Evolutionary conservation across 2,329 filamentous ascomycete species (phyloP).

Genomic region (Ophiocordyceps australis): DNA sequence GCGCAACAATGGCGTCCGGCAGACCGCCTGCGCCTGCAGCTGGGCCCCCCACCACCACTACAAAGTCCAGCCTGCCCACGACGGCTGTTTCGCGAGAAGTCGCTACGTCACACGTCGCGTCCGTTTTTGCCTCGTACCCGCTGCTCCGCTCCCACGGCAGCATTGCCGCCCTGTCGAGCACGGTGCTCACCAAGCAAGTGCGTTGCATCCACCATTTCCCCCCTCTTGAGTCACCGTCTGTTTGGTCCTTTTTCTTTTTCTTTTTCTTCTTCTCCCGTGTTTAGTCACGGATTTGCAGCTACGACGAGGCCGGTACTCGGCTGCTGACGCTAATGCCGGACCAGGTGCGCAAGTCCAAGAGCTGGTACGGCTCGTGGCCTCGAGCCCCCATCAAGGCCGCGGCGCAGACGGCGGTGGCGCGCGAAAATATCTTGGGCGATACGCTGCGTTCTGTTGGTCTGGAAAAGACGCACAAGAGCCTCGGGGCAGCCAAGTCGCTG

Average conservation of each 20-base stretch:
- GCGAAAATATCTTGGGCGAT: constrained; percentile 41
- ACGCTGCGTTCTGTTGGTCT: constrained; percentile 31
- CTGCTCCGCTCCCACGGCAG: not conserved
- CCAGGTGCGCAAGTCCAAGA: constrained; percentile 34
- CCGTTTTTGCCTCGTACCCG: constrained; percentile 1
- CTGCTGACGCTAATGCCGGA: constrained; percentile 2
- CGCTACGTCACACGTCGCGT: constrained; percentile 3
- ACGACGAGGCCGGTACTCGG: not conserved
- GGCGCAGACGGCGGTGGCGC: constrained; percentile 40
- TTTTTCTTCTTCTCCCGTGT: too few species aligned
- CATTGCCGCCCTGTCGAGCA: constrained; percentile 1
- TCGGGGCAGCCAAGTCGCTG: too few species aligned
- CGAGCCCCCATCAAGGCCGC: constrained; percentile 36
- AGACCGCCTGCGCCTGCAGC: too few species aligned
- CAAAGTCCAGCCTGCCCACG: constrained; percentile 4
- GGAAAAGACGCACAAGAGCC: too few species aligned
- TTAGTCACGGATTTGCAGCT: not conserved
- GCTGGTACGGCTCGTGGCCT: constrained; percentile 48
- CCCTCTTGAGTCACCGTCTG: too few species aligned
- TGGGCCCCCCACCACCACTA: too few species aligned
- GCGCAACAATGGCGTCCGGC: too few species aligned
- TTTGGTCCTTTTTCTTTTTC: too few species aligned
- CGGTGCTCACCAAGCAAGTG: constrained; percentile 4
- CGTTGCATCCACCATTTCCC: not conserved
- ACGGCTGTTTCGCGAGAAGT: constrained; percentile 5